These are phyloP conservation scores for Paraurostyla sp. DNA, from an alignment of 73 alveolate species.

Conservation along the genomic window DNA sequence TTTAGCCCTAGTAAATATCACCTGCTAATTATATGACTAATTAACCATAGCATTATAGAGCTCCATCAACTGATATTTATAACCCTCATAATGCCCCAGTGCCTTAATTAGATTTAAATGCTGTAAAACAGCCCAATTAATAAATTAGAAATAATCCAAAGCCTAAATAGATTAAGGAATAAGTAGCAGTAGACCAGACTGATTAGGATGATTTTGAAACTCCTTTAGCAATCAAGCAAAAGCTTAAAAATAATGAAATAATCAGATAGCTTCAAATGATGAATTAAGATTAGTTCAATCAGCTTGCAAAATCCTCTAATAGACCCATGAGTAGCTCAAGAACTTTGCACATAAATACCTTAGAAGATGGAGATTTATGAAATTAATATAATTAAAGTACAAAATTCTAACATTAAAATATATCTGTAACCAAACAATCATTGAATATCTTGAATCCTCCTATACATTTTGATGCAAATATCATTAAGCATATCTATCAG, in stretches of 20 bases:
- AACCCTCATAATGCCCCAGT: no score
- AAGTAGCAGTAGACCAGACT: neutral
- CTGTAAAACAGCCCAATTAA: no score
- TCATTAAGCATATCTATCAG: conserved; percentile 31
- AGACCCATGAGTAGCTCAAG: neutral
- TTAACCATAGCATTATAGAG: no score
- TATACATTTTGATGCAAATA: conserved; percentile 43
- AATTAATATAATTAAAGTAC: no score
- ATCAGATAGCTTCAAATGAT: neutral
- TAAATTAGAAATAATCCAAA: no score
- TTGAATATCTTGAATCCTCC: conserved; percentile 4
- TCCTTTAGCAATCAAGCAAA: conserved; percentile 2
- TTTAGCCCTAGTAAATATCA: no score
- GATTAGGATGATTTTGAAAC: conserved; percentile 24
- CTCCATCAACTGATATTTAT: no score
- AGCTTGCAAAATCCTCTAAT: neutral
- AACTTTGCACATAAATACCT: neutral
- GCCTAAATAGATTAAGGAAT: no score
- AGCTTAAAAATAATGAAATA: conserved; percentile 1
- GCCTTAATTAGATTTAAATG: no score
- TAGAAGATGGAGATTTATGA: conserved; percentile 34
- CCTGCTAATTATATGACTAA: no score
- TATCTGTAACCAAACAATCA: neutral
- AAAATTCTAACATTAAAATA: no score
- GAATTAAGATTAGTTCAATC: neutral